Evolutionary conservation across 1,284 basidiomycete species (phyloP), one percentile per base, ranked within the genome.

Genomic region (Lentinula novae-zelandiae): DNA sequence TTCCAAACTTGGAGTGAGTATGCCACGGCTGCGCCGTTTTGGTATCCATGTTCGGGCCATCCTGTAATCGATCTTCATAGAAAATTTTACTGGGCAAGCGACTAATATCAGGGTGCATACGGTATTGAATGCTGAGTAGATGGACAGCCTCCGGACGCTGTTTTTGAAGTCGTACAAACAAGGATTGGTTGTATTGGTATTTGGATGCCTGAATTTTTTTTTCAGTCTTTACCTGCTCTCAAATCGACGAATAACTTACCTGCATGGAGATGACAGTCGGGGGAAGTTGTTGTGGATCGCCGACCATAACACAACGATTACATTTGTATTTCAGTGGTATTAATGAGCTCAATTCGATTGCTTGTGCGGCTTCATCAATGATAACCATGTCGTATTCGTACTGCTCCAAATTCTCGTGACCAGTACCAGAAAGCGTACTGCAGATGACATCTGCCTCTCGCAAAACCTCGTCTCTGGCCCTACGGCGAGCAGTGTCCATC

Each of bases 101-200:
- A 65, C 94, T 96, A 71, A 99, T 99, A 62, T 92, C 87, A 1
- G 97, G 96, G 73, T 99, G 96, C 97, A 99, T 99, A 71, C 97
- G 96, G 72, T 99, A 99, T 76, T 99, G 97, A 53, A 99, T 99
- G 67, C 93, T 95, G 48, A 99, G 79, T 4, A 99, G 80, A 74
- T 99, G 93, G 53, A 97, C 93, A 31, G 90, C 86, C 10, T 91
- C 84, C 2, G 89, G 87, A 36, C 83, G 79, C 44, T 87, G 85
- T 68, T 88, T 89, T 69, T 95, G 93, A 65, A 99, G 81, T 44
- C 97, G 87, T 50, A 98, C 95, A 69, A 99, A 99, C 6, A 99
- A 79, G 7, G 95, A 92, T 71, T 96, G 92, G 66, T 96, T 92
- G 70, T 99, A 99, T 27, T 84, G 82, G 65, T 84, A 89, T 62